These are phyloP conservation scores for Fusarium sp. DNA, from an alignment of 2,329 filamentous ascomycete species.

Conservation along the genomic window DNA sequence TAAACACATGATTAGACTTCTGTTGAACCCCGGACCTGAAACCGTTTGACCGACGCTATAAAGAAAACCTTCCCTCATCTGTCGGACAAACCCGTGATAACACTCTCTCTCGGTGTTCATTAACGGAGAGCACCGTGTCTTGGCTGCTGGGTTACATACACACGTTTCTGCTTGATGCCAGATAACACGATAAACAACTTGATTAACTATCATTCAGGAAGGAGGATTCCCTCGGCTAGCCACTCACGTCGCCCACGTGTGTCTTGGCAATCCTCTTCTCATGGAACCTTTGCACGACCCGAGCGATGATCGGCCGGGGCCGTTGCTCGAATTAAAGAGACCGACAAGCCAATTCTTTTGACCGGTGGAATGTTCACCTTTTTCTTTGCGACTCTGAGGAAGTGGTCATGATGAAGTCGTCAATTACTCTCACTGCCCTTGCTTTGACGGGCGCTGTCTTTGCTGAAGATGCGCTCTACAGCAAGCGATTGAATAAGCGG, in stretches of 20 bases:
- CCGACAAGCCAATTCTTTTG: slow-evolving; percentile 7
- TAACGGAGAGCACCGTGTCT: background rate
- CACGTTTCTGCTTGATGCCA: background rate
- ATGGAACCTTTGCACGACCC: slow-evolving; percentile 26
- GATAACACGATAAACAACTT: background rate
- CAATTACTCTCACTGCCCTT: slow-evolving; percentile 36
- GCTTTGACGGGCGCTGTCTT: slow-evolving; percentile 46
- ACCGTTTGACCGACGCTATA: slow-evolving; percentile 17
- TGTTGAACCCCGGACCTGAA: background rate
- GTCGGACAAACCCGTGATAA: slow-evolving; percentile 14
- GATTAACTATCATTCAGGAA: background rate
- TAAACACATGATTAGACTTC: background rate
- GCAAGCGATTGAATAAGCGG: slow-evolving; percentile 60
- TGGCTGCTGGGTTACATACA: background rate
- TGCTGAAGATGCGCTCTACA: slow-evolving; percentile 61
- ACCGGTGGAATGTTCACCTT: background rate
- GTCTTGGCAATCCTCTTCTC: slow-evolving; percentile 40
- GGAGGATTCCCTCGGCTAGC: slow-evolving; percentile 19
- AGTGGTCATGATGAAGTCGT: slow-evolving; percentile 36
- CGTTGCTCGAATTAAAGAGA: slow-evolving; percentile 27
- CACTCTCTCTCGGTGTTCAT: background rate
- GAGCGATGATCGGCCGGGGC: slow-evolving; percentile 16
- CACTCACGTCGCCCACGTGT: slow-evolving; percentile 44
- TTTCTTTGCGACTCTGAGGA: background rate
- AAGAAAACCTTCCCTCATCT: slow-evolving; percentile 32